Base-by-base conservation (phyloP, 169 alveolate species). In the Eimeria sp. region DNA sequence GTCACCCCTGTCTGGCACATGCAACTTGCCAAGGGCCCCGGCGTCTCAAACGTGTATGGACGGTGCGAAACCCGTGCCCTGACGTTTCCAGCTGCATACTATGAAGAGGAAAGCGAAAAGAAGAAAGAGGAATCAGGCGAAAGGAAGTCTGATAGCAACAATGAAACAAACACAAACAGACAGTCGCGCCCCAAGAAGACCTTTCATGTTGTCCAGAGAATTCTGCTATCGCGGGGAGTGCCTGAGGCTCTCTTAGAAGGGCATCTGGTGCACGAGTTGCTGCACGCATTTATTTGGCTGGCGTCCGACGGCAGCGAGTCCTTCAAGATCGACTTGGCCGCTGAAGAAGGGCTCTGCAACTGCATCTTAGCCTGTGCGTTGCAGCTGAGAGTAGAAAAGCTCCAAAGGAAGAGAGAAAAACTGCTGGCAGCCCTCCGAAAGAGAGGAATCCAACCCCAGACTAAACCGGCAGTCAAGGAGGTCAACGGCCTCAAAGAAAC, bases 301-400 rank as follows among this genome's bases (percentile, higher is more conserved):
- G 54, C 9, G 1, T 43, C 58, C 10, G 90, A 82, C 22, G 57
- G 49, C 13, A 3, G 49, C 4, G 34, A 49, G 49, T 4, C 70
- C 25, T 34, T 80, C 11, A 4, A 51, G 73, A 54, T 51, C 49
- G 90, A 49, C 25, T 4, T 82, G 22, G 90, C 90, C 5, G 90
- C 90, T 0, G 90, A 82, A n/a, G 90, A 82, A 40, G 90, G 90
- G 25, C 90, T 82, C 5, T 82, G 90, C 73, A 82, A 82, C 49
- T 82, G 90, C 49, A 13, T 82, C 13, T 27, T 82, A 14, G 90
- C 90, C 18, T 13, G 47, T 5, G 90, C 90, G 14, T n/a, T 82
- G 25, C 90, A 82, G 25, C 2, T 51, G 11, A 57, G 49, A 10
- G 90, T 51, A 16, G 90, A 82, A 51, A n/a, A 43, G 0, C 49